Conservation (phyloP, 495 filamentous ascomycete genomes). For the Penicillium herquei region DNA sequence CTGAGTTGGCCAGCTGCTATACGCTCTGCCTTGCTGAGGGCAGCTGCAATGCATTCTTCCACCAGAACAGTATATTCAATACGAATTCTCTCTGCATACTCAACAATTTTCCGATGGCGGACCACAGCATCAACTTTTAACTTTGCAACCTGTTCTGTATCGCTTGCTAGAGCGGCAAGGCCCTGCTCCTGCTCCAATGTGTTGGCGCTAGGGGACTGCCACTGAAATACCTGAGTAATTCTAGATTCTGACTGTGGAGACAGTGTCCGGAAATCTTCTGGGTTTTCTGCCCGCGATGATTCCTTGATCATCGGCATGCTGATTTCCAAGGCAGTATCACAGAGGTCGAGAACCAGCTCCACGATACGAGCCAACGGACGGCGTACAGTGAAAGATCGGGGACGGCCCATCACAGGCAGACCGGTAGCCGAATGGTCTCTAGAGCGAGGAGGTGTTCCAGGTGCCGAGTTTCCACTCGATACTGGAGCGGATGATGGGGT, state of each 20-base stretch:
- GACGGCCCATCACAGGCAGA: constrained; percentile 73
- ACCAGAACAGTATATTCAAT: constrained; percentile 88
- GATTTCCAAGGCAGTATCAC: constrained; percentile 93
- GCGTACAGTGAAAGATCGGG: constrained; percentile 81
- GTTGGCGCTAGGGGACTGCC: constrained; percentile 88
- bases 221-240: constrained; percentile 88
- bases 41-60: constrained; percentile 90
- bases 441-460: constrained; percentile 66
- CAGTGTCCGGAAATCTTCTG: constrained; percentile 77
- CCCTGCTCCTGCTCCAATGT: constrained; percentile 95
- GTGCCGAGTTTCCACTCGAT: constrained; percentile 67
- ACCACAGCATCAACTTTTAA: constrained; percentile 90
- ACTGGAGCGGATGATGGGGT: constrained; percentile 57
- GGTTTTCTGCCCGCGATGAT: constrained; percentile 54
- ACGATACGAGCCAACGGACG: constrained; percentile 89
- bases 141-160: constrained; percentile 78
- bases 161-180: constrained; percentile 78
- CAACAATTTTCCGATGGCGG: constrained; percentile 87
- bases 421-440: constrained; percentile 76
- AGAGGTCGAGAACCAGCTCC: constrained; percentile 89
- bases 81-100: constrained; percentile 94
- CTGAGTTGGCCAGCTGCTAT: constrained; percentile 84
- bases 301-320: constrained; percentile 91
- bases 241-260: constrained; percentile 94
- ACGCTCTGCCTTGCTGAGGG: constrained; percentile 83